Evolutionary conservation across 2,329 filamentous ascomycete genomes (phyloP), one percentile per base, ranked within the genome.

Genomic region (Pleoardoris graminearum): DNA sequence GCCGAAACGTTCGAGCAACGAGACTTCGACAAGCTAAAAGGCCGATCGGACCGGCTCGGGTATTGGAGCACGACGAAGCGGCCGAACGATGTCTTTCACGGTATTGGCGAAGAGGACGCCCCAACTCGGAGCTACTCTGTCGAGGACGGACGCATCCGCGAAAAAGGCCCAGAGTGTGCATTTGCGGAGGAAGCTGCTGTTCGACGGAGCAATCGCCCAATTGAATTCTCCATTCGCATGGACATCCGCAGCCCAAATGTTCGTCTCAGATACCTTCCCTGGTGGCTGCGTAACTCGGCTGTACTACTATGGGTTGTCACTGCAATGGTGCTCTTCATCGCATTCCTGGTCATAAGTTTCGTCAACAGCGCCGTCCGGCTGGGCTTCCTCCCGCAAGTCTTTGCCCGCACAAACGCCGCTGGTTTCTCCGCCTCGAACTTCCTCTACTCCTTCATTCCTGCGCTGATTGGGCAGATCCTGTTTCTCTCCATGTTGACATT

Each of bases 361-460:
- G 78, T 92, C 54, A 85, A 87, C 33, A 77, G 80, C 7, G 81
- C 83, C 10, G 79, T 96, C 25, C 75, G 82, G 32, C 70, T 79
- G 7, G 92, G 91, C 7, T 97, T 96, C 70, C 71, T 80, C 6
- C 91, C 92, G 2, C 77, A 80, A 6, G 76, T 96, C 1, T 76
- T 79, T 8, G 85, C 87, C 0, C 76, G 79, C 2, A 84, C 90
- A 1, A 77, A 81, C 3, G 65, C 74, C 0, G 62, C 66, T 22
- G 89, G 88, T 16, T 97, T 95, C 73, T 95, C 90, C 1, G 79
- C 89, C 0, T 90, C 91, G 44, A 91, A 96, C 73, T 97, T 97
- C 75, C 76, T 96, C 45, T 97, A 91, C 77, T 85, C 83, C 55
- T 91, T 92, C 72, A 50, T 92, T 19, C 89, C 89, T 0, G 83